phyloP scores from a whole-genome alignment of 2,329 filamentous ascomycete genomes.

The Aspergillus calidoustus region DNA sequence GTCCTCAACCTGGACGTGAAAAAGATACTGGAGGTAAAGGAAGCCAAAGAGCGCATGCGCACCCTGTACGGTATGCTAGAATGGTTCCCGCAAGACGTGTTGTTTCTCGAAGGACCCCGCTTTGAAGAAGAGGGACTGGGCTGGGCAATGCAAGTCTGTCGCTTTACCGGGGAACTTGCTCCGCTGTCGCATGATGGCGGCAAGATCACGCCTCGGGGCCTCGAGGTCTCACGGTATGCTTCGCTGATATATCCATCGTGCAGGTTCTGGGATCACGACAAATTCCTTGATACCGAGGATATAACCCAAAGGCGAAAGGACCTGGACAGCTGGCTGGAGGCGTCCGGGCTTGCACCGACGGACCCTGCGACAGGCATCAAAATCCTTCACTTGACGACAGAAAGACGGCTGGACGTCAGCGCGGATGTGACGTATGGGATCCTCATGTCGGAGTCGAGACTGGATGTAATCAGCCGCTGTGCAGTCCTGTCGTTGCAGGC shows the following conservation, averaged over 20 bases:
- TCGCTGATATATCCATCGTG: neutral
- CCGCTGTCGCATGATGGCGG: neutral
- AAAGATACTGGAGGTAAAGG: neutral
- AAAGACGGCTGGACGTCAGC: neutral
- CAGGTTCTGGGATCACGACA: neutral
- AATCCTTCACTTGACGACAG: neutral
- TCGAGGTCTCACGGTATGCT: neutral
- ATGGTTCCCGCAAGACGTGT: neutral
- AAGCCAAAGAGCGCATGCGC: conserved; percentile 2
- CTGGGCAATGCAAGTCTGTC: conserved; percentile 2
- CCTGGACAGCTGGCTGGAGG: neutral
- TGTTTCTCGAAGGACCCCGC: neutral
- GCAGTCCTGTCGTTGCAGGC: neutral
- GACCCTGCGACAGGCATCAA: neutral
- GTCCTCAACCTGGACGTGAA: neutral
- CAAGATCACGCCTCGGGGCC: neutral
- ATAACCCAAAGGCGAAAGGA: neutral
- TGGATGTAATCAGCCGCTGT: neutral
- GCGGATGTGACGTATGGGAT: neutral
- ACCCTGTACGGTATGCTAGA: neutral
- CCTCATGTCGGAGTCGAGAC: neutral
- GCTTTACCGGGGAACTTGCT: neutral
- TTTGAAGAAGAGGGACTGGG: conserved; percentile 2
- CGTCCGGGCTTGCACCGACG: neutral
- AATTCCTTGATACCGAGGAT: neutral